phyloP scores from a whole-genome alignment of 1,139 yeast genomes.

The Geotrichum fermentans region DNA sequence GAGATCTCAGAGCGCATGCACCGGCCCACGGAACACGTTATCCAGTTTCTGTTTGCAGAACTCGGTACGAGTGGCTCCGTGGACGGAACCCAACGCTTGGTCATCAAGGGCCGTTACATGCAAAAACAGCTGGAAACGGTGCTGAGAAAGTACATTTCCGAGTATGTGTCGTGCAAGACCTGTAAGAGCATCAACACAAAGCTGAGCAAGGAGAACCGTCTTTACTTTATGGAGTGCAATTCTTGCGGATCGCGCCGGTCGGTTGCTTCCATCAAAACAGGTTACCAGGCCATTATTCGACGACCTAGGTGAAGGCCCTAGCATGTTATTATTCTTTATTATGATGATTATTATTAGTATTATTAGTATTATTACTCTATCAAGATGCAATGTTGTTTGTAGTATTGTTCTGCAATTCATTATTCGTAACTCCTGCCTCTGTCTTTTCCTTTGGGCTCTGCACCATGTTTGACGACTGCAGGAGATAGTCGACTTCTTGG shows the following conservation, averaged over 20 bases:
- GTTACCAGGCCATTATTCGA: constrained; percentile 87
- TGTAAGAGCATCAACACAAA: constrained; percentile 97
- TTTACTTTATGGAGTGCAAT: constrained; percentile 95
- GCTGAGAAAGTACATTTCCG: constrained; percentile 90
- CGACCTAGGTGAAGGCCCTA: too few relatives aligned
- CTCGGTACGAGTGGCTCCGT: constrained; percentile 98
- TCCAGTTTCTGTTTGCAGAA: constrained; percentile 95
- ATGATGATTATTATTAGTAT: not conserved
- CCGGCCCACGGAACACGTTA: constrained; percentile 94
- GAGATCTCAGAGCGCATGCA: constrained; percentile 91
- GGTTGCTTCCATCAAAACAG: constrained; percentile 94
- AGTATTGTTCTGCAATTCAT: too few relatives aligned
- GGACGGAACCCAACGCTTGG: constrained; percentile 94
- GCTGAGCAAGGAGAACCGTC: constrained; percentile 92
- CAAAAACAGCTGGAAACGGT: constrained; percentile 97
- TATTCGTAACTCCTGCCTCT: too few relatives aligned
- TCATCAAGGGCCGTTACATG: constrained; percentile 95
- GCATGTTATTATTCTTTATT: not conserved
- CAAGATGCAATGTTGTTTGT: not conserved
- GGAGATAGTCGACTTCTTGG: constrained; percentile 36
- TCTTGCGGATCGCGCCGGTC: constrained; percentile 97
- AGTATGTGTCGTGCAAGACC: constrained; percentile 96
- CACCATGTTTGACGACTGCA: constrained; percentile 29
- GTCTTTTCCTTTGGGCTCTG: not conserved
- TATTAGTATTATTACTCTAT: constrained; percentile 1